Base-by-base conservation (phyloP, 228 moss, liverwort and hornwort species). In the Sphagnum magellanicum region DNA sequence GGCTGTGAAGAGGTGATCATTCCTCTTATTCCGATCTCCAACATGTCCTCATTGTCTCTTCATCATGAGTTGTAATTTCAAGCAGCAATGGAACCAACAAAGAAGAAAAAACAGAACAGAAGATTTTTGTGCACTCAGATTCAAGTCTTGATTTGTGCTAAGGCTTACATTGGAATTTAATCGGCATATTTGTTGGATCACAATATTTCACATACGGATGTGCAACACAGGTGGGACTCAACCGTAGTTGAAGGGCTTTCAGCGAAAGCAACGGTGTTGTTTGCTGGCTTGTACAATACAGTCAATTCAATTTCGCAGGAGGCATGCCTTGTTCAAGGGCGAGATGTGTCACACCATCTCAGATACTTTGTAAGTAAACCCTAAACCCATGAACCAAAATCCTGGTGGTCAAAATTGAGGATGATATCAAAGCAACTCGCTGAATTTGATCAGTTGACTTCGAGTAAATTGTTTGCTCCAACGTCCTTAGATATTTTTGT, bases 291-390 rank as follows among this genome's bases (percentile, higher is more conserved):
- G 16, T 84, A 81, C 61, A 83, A 73, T 13, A 86, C 89, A 8
- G 58, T 91, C 48, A 91, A 81, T 53, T 70, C 70, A 6, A 78
- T 86, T 5, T 63, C 74, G n/a, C 64, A 76, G 12, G 89, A 86
- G 52, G 83, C 85, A 15, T 62, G 51, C n/a, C 50, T 81, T 50
- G 66, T 60, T 0, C 93, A 93, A 73, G 73, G 81, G 5, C 83
- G 89, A 64, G 85, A 91, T 6, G 79, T 93, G 46, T 78, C 83
- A 4, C 82, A 72, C 59, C 73, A 83, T 64, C 77, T 93, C 14
- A 65, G 67, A 70, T 49, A 67, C 8, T 78, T 74, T 67, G 93
- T 93, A 73, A 80, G 88, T 62, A 32, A 32, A 32, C 32, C 32
- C 32, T 32, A 32, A 32, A 32, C 32, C 32, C 3, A 32, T 32